Evolutionary conservation across 495 filamentous ascomycete species (phyloP).

Genomic region (Trichoderma orchidacearum): DNA sequence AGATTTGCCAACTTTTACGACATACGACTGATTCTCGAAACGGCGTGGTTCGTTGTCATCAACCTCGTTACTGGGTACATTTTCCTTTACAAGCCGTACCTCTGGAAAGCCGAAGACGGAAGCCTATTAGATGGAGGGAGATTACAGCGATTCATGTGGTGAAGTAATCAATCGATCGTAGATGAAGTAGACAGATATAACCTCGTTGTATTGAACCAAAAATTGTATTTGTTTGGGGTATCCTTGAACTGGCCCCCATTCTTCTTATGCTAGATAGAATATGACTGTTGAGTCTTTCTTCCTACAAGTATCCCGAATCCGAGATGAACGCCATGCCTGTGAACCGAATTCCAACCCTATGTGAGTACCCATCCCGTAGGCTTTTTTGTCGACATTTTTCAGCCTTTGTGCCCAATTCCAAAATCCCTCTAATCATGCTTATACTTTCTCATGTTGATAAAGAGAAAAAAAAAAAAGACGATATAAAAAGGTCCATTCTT

Average conservation of each 20-base stretch:
- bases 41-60: constrained; percentile 59
- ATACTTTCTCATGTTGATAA: neutral
- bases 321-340: neutral
- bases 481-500: neutral
- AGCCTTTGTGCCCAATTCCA: neutral
- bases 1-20: constrained; percentile 4
- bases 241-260: neutral
- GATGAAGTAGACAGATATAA: neutral
- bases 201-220: neutral
- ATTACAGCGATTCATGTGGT: constrained; percentile 93
- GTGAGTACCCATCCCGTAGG: neutral
- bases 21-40: constrained; percentile 53
- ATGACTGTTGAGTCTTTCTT: neutral
- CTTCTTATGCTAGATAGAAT: neutral
- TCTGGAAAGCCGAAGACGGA: constrained; percentile 43
- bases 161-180: neutral
- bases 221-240: neutral
- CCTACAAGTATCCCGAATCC: neutral
- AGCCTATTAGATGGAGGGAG: constrained; percentile 54
- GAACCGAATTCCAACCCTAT: neutral
- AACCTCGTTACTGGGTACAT: constrained; percentile 66
- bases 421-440: neutral
- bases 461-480: neutral
- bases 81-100: constrained; percentile 67
- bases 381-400: neutral